phyloP scores from a whole-genome alignment of 208 protist species.

The Porcisia hertigi region DNA sequence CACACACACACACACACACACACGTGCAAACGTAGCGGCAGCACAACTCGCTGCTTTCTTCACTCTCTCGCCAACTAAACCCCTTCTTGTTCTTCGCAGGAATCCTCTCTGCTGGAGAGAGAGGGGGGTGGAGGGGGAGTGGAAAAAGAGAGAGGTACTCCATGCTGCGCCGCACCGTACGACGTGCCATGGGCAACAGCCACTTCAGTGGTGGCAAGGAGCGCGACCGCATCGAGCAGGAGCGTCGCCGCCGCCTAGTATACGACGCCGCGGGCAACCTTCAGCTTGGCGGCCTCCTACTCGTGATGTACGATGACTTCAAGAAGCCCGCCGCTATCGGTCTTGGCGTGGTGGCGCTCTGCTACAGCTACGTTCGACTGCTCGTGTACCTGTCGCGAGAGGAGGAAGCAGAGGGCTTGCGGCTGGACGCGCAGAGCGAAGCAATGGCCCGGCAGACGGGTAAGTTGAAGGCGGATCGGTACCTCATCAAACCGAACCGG shows the following conservation, averaged over 20 bases:
- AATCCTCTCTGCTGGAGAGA: too few species aligned
- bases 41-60: too few species aligned
- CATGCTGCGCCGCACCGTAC: conserved; percentile 55
- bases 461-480: conserved; percentile 67
- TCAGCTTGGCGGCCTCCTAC: conserved; percentile 38
- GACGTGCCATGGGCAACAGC: conserved; percentile 34
- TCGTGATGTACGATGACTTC: conserved; percentile 70
- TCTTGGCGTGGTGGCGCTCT: conserved; percentile 25
- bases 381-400: conserved; percentile 44
- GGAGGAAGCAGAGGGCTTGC: conserved; percentile 35
- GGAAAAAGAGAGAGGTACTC: too few species aligned
- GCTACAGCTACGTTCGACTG: conserved; percentile 58
- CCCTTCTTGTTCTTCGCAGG: too few species aligned
- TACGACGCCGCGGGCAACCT: conserved; percentile 70
- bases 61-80: too few species aligned
- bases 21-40: too few species aligned
- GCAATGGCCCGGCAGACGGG: conserved; percentile 44
- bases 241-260: conserved; percentile 55
- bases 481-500: conserved; percentile 64
- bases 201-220: conserved; percentile 60
- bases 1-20: too few species aligned
- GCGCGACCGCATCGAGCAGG: conserved; percentile 53
- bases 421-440: conserved; percentile 54
- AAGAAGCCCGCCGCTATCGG: conserved; percentile 37
- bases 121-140: not conserved